Base-by-base conservation (phyloP, 139 green algal genomes). In the Picochlorum sp. region DNA sequence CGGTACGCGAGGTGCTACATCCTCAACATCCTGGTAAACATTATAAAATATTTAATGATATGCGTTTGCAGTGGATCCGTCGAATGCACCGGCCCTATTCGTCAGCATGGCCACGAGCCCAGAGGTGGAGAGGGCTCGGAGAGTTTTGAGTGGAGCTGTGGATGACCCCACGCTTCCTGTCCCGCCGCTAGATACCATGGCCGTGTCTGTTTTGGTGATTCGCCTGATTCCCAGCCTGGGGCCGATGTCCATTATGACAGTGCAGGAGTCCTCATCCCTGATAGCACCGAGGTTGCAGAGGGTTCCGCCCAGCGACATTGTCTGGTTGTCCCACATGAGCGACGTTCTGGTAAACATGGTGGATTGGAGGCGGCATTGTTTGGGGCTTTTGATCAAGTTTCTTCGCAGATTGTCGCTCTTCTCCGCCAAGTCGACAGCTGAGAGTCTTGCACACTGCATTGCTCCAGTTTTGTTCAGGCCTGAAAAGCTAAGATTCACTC, bases 41-140 rank as follows among this genome's bases (percentile, higher is more conserved):
- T 18, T 15, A 34, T 59, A 18, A 59, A 8, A 54, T 8, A 2
- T 32, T 32, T 14, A 59, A 34, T 18, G 6, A 59, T 28, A 34
- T 8, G 18, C n/a, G 2, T 59, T 18, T 68, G 56, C 66, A 78
- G 72, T 78, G 4, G 14, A 15, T 7, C 66, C 72, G 6, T 24
- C 23, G 11, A 58, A 47, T 15, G 66, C 66, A n/a, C 66, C 72
- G 3, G 66, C 66, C 41, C 72, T 78, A 3, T 78, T 78, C 38
- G 44, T 78, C 9, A 73, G 65, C 56, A 69, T 73, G 37, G 60
- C 57, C 6, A 49, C 65, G 4, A 38, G 21, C 1, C 14, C 38
- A 14, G 38, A 61, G 18, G 47, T 69, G 14, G 24, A 45, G n/a
- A n/a, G 59, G 7, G 61, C 66, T 14, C 49, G 68, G 60, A 60